A percentile compares a stretch with the other conserved stretches of the same genome.
Conservation (phyloP, 768 basidiomycete species). For the Boletellus emodensis region DNA sequence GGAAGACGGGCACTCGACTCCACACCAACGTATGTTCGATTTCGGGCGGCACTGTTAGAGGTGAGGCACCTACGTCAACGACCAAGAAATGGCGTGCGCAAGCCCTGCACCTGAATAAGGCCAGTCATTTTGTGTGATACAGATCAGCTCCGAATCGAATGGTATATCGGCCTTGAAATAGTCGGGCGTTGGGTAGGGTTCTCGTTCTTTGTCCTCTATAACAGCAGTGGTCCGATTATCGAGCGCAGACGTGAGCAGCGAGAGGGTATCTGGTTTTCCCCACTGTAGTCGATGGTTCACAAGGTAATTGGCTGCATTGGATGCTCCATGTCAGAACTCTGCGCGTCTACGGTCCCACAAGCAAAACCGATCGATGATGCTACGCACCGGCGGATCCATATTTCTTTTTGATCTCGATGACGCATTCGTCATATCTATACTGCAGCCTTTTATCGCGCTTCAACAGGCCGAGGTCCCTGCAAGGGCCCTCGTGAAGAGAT, state of each 20-base stretch:
- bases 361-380: not conserved
- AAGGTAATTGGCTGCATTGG: constrained; percentile 62
- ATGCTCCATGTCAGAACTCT: not conserved
- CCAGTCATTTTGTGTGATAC: constrained; percentile 82
- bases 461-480: constrained; percentile 74
- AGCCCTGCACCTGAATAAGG: constrained; percentile 67
- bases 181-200: constrained; percentile 29
- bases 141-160: constrained; percentile 44
- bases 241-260: constrained; percentile 55
- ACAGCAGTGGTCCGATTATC: constrained; percentile 31
- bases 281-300: constrained; percentile 65
- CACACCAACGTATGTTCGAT: constrained; percentile 76
- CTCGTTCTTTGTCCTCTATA: not conserved
- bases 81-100: not conserved
- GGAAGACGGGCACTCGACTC: constrained; percentile 71
- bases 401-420: constrained; percentile 45
- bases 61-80: not conserved
- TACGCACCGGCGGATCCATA: constrained; percentile 65
- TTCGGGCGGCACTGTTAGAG: constrained; percentile 53
- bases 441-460: constrained; percentile 73
- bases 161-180: constrained; percentile 70
- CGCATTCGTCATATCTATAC: constrained; percentile 60
- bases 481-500: not conserved
- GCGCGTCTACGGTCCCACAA: not conserved
- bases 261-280: constrained; percentile 65